Evolutionary conservation across 2,329 filamentous ascomycete species (phyloP).

Genomic region (Arthroderma sp.): DNA sequence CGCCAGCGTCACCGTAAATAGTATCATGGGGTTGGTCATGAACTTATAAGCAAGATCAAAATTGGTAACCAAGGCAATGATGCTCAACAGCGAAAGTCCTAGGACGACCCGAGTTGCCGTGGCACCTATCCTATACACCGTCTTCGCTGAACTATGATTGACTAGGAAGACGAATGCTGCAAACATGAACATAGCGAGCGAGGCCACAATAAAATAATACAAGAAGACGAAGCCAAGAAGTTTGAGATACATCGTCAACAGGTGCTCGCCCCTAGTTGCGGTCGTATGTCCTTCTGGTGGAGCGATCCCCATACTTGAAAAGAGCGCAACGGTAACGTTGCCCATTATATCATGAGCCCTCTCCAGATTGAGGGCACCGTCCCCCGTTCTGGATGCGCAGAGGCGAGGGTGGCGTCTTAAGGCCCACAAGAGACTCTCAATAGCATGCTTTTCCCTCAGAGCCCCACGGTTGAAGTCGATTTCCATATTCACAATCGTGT

Average conservation of each 20-base stretch:
- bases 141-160: constrained; percentile 19
- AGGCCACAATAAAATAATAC: constrained; percentile 30
- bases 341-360: constrained; percentile 26
- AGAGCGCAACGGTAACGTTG: constrained; percentile 31
- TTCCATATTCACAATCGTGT: constrained; percentile 31
- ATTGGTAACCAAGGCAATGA: constrained; percentile 23
- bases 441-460: constrained; percentile 23
- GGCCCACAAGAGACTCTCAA: constrained; percentile 23
- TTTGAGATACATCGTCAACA: constrained; percentile 28
- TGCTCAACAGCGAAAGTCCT: constrained; percentile 20
- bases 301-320: constrained; percentile 31
- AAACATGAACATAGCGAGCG: constrained; percentile 28
- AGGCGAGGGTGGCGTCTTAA: constrained; percentile 21
- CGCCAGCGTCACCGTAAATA: constrained; percentile 26
- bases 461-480: constrained; percentile 28
- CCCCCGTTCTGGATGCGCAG: constrained; percentile 18
- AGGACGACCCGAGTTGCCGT: constrained; percentile 22
- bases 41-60: constrained; percentile 28
- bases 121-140: constrained; percentile 19
- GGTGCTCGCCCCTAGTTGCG: constrained; percentile 21
- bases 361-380: constrained; percentile 18
- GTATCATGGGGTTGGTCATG: constrained; percentile 31
- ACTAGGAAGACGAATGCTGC: constrained; percentile 24
- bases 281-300: constrained; percentile 22
- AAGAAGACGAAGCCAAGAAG: constrained; percentile 30